Evolutionary conservation across 306 rosid genomes (phyloP).

Genomic region (Fagus crenata): DNA sequence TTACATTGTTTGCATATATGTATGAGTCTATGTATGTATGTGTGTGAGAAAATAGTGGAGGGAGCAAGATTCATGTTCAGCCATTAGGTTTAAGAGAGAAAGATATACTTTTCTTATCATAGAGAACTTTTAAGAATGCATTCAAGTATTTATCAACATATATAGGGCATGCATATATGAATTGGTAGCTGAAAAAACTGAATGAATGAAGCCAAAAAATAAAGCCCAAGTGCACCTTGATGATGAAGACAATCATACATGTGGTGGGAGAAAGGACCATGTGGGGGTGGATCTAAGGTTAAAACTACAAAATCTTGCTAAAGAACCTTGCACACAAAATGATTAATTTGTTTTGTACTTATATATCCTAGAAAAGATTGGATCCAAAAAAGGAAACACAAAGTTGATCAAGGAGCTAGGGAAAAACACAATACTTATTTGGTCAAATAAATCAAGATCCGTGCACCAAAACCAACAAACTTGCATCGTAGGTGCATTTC

Average conservation of each 20-base stretch:
- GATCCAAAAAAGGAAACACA: background rate
- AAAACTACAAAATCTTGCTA: background rate
- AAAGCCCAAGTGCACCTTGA: background rate
- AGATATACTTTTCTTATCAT: background rate
- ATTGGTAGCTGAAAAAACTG: background rate
- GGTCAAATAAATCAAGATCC: background rate
- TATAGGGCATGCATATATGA: background rate
- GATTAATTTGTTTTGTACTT: background rate
- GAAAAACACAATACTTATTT: background rate
- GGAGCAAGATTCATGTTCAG: too few relatives aligned
- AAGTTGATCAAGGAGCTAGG: background rate
- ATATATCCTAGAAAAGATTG: background rate
- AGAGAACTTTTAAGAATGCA: background rate
- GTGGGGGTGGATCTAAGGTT: background rate
- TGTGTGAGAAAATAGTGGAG: too few relatives aligned
- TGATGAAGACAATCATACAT: background rate
- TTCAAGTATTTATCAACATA: background rate
- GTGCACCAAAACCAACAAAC: constrained; percentile 6
- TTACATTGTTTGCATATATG: too few relatives aligned
- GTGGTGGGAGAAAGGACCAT: background rate
- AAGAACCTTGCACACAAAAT: background rate
- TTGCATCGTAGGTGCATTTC: background rate
- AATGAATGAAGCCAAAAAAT: background rate
- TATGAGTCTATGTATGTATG: too few relatives aligned
- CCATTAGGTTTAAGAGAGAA: background rate